phyloP scores from a whole-genome alignment of 345 rosid species.

The Populus davidiana region DNA sequence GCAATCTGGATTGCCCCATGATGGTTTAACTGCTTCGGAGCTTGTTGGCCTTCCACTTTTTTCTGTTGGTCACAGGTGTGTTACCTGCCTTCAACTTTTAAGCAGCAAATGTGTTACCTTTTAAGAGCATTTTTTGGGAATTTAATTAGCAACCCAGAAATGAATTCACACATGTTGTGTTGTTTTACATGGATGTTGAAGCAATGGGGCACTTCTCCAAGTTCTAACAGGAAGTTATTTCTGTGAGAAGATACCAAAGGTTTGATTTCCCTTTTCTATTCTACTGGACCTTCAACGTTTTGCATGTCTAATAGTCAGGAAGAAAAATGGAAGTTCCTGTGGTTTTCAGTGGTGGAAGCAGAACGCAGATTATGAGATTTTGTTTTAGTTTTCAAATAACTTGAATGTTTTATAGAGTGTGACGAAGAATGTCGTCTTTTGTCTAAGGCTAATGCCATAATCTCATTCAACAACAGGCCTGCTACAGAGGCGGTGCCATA shows the following conservation, averaged over 20 bases:
- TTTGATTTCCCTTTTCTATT: constrained; percentile 26
- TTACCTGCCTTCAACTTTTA: not conserved
- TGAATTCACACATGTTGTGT: not conserved
- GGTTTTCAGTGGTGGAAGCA: constrained; percentile 9
- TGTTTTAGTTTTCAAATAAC: constrained; percentile 7
- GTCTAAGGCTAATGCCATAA: constrained; percentile 84
- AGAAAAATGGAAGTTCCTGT: not conserved
- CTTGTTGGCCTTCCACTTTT: constrained; percentile 63
- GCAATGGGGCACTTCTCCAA: constrained; percentile 95
- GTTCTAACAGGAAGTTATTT: constrained; percentile 83
- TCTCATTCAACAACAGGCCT: constrained; percentile 92
- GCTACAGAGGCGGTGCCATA: constrained; percentile 97
- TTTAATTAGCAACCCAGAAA: not conserved
- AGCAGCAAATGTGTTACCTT: not conserved
- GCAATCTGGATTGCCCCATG: constrained; percentile 55
- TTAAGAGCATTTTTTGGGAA: not conserved
- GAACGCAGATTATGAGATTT: constrained; percentile 21
- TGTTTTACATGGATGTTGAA: constrained; percentile 31
- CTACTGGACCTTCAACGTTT: not conserved
- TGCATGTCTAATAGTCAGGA: not conserved
- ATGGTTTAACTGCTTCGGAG: constrained; percentile 50
- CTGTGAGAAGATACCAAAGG: constrained; percentile 86
- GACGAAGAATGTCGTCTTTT: constrained; percentile 47
- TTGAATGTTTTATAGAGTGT: constrained; percentile 32
- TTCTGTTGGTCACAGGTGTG: constrained; percentile 86